Conservation (phyloP, 106 monocot genomes). For the Triglochin maritima region DNA sequence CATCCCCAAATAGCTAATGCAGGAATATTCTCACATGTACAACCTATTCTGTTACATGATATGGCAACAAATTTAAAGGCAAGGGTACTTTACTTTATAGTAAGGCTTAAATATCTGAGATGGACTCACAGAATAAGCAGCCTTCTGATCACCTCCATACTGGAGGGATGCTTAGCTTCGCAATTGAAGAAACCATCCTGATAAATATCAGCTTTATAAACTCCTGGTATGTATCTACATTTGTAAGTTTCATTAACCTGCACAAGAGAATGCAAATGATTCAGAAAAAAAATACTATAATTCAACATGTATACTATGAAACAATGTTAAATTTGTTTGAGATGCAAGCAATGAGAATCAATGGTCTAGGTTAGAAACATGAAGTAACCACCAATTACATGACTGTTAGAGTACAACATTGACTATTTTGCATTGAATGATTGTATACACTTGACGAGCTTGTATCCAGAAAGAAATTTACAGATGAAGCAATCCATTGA, state of each 20-base stretch:
- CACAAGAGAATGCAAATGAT: background rate
- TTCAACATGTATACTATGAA: too few relatives aligned
- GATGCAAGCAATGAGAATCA: too few relatives aligned
- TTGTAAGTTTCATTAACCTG: constrained; percentile 92
- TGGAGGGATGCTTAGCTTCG: constrained; percentile 53
- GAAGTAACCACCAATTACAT: too few relatives aligned
- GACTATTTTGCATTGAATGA: too few relatives aligned
- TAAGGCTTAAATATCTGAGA: background rate
- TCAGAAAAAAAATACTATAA: too few relatives aligned
- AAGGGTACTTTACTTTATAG: background rate
- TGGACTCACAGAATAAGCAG: constrained; percentile 56
- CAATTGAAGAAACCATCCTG: constrained; percentile 70
- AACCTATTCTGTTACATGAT: background rate
- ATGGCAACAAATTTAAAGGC: background rate
- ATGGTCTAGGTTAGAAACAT: too few relatives aligned
- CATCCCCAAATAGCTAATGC: background rate
- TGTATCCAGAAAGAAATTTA: too few relatives aligned
- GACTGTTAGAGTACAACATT: too few relatives aligned
- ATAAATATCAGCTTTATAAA: constrained; percentile 57
- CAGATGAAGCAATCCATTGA: too few relatives aligned
- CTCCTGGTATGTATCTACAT: constrained; percentile 65
- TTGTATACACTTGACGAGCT: too few relatives aligned
- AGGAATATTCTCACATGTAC: background rate
- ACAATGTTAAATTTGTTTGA: too few relatives aligned
- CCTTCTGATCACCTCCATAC: constrained; percentile 50